phyloP scores from a whole-genome alignment of 2,329 filamentous ascomycete genomes.

The Neonectria hederae region DNA sequence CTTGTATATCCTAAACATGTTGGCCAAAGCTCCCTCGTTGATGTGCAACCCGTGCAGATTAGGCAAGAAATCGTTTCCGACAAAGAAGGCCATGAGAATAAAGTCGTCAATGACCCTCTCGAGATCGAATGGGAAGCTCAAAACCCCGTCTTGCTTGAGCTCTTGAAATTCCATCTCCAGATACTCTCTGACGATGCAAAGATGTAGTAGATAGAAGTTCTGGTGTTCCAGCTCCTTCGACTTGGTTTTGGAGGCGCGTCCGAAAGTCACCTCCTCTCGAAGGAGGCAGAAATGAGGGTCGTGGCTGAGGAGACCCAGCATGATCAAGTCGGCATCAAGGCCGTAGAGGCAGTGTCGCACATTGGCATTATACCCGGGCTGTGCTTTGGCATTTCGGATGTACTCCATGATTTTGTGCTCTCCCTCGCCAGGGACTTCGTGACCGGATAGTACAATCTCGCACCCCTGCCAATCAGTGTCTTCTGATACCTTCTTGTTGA shows the following conservation, averaged over 20 bases:
- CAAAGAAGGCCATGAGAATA: conserved; percentile 99
- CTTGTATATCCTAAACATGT: conserved; percentile 99
- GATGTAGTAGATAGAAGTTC: conserved; percentile 96
- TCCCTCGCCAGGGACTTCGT: conserved; percentile 97
- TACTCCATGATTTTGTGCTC: conserved; percentile 99
- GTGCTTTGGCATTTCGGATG: conserved; percentile 95
- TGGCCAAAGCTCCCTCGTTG: conserved; percentile 94
- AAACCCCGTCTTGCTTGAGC: conserved; percentile 75
- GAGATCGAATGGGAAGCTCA: conserved; percentile 87
- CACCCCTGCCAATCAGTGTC: conserved; percentile 98
- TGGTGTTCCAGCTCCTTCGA: conserved; percentile 98
- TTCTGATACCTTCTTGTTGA: conserved; percentile 98
- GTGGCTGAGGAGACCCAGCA: conserved; percentile 96
- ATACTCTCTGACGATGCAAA: conserved; percentile 97
- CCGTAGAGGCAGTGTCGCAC: conserved; percentile 97
- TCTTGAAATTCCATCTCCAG: conserved; percentile 97
- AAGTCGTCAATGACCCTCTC: conserved; percentile 99
- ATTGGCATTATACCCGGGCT: conserved; percentile 91
- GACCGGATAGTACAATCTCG: conserved; percentile 94
- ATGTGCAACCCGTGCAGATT: conserved; percentile 97
- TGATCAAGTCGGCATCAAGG: conserved; percentile 96
- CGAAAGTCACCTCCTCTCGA: conserved; percentile 97
- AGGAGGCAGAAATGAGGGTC: conserved; percentile 98
- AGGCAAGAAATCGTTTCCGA: conserved; percentile 98
- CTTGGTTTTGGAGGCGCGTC: conserved; percentile 85